Evolutionary conservation across 2,329 filamentous ascomycete species (phyloP).

Genomic region (Beauveria caledonica): DNA sequence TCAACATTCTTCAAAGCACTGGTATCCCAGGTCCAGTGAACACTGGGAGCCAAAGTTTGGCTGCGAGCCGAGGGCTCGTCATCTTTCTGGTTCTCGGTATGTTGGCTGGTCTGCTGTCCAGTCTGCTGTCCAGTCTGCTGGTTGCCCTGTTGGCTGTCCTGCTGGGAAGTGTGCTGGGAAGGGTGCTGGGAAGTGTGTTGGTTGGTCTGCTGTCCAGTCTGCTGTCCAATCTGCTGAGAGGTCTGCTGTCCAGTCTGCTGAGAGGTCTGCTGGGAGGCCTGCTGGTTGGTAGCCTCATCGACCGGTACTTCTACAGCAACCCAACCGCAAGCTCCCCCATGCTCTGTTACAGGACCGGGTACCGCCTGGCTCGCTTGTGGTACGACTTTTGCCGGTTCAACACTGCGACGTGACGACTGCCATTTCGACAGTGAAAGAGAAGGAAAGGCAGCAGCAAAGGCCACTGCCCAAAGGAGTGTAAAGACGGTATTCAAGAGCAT

Average conservation of each 20-base stretch:
- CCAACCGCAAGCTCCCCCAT: neutral
- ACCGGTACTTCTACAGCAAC: neutral
- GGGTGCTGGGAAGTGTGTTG: too few relatives aligned
- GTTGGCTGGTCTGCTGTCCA: neutral
- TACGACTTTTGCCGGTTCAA: neutral
- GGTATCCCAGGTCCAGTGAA: conserved; percentile 21
- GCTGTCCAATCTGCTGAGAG: too few relatives aligned
- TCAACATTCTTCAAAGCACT: conserved; percentile 17
- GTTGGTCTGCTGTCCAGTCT: neutral
- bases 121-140: neutral
- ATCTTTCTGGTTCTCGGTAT: neutral
- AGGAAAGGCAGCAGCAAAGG: neutral
- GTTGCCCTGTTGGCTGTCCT: too few relatives aligned
- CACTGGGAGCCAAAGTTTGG: conserved; percentile 6
- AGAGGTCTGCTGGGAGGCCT: neutral
- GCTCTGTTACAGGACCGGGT: neutral
- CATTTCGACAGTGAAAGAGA: conserved; percentile 2
- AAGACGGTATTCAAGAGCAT: conserved; percentile 7
- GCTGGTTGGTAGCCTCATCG: neutral
- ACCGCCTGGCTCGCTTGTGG: neutral
- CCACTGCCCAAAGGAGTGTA: conserved; percentile 3
- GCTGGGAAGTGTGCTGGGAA: too few relatives aligned
- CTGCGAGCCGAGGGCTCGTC: neutral
- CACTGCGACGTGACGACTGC: neutral
- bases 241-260: too few relatives aligned